Base-by-base conservation (phyloP, 768 basidiomycete genomes). In the Vararia minispora region DNA sequence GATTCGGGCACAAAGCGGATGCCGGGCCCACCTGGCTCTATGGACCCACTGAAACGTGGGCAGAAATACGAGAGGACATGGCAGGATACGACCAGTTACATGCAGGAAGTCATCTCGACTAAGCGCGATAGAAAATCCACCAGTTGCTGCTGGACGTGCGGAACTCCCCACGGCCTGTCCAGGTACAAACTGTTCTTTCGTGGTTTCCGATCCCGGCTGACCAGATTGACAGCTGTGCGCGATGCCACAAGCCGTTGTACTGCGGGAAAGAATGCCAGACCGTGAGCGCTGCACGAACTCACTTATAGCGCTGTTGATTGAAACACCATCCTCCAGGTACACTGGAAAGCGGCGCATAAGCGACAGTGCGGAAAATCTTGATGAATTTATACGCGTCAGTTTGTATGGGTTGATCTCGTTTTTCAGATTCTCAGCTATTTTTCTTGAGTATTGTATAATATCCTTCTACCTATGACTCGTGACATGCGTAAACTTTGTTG, bases 121-220 rank as follows among this genome's bases (percentile, higher is more conserved):
- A 39, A 31, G 20, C 2, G 38, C 13, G 38, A 39, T 22, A 39
- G 33, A 22, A 39, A 39, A 30, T 9, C 16, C 5, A 23, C 29
- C 18, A 30, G 26, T 28, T 39, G 38, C 14, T 39, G 38, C 38
- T 39, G 29, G 28, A 39, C 13, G n/a, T 39, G 38, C 30, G 38
- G 38, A 22, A 16, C 38, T 1, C 38, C 38, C 29, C 38, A 39
- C 21, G 17, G 17, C 21, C 18, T 39, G 14, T 31, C 38, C 21
- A 30, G 29, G 38, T 39, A 27, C n/a, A 27, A 2, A 31, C 8
- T 24, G 11, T 24, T 9, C 1, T 3, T 23, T 11, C 6, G 23
- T 11, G 7, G 38, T 23, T 6, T 23, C 5, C 1, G 29, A 18
- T 6, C 2, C 12, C 13, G 21, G 1, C 27, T 22, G 29, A 6